Evolutionary conservation across 306 rosid species (phyloP).

Genomic region (Acacia crassicarpa): DNA sequence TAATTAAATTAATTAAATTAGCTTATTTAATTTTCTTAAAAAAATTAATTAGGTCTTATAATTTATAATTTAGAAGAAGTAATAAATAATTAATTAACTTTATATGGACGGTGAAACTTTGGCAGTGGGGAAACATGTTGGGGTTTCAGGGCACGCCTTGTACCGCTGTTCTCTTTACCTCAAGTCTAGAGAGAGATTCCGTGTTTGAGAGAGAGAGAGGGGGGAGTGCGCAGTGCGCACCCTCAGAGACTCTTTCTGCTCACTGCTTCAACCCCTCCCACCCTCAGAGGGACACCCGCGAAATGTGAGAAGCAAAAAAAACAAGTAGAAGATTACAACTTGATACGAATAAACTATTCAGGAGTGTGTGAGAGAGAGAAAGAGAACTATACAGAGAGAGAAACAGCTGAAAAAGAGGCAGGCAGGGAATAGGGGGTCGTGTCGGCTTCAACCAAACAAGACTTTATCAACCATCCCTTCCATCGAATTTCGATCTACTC

Average conservation of each 20-base stretch:
- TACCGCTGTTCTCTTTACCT: conserved; percentile 21
- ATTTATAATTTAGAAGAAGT: too few relatives aligned
- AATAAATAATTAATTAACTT: background rate
- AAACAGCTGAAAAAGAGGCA: conserved; percentile 23
- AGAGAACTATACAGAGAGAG: background rate
- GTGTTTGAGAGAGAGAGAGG: background rate
- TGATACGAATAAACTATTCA: background rate
- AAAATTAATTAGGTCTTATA: too few relatives aligned
- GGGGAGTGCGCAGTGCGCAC: conserved; percentile 20
- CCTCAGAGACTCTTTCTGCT: background rate
- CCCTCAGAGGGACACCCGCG: background rate
- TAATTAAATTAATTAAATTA: too few relatives aligned
- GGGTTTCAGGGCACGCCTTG: conserved; percentile 38
- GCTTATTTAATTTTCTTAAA: too few relatives aligned
- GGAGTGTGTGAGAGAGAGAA: background rate
- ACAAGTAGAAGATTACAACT: background rate
- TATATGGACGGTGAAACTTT: background rate
- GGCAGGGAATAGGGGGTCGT: conserved; percentile 47
- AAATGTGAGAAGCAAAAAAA: background rate
- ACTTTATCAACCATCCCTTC: conserved; percentile 52
- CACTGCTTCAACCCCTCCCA: conserved; percentile 1
- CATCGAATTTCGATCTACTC: conserved; percentile 33
- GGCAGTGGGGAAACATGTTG: conserved; percentile 34
- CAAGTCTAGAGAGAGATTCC: background rate
- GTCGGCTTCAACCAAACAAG: conserved; percentile 96